Evolutionary conservation across 257 asterid genomes (phyloP).

Genomic region (Apocynum venetum): DNA sequence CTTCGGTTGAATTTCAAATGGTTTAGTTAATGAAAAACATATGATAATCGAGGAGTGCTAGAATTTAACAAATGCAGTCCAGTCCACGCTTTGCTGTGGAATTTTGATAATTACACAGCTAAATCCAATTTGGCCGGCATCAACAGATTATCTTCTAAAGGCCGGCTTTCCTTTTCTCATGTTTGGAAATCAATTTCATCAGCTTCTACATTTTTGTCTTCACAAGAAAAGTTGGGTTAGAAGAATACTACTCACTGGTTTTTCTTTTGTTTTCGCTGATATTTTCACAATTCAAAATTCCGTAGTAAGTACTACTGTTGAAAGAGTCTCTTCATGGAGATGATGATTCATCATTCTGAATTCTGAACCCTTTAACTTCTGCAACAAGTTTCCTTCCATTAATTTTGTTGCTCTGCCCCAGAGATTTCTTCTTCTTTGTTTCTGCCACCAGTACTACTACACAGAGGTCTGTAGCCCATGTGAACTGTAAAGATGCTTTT

Average conservation of each 20-base stretch:
- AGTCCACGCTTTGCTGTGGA: neutral
- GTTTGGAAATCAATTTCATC: neutral
- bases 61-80: neutral
- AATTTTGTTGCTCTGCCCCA: neutral
- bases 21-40: neutral
- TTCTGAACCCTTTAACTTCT: neutral
- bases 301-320: neutral
- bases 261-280: neutral
- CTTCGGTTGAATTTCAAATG: too few species aligned
- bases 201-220: neutral
- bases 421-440: neutral
- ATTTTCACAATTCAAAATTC: neutral
- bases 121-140: conserved; percentile 16
- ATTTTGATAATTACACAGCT: conserved; percentile 8
- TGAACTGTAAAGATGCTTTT: neutral
- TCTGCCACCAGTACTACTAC: neutral
- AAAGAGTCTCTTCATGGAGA: neutral
- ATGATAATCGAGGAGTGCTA: too few species aligned
- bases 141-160: neutral
- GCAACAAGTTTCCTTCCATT: conserved; percentile 6
- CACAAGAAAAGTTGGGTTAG: neutral
- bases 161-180: conserved; percentile 3
- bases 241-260: neutral
- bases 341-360: conserved; percentile 1
- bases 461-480: neutral